A percentile compares a stretch with the other conserved stretches of the same genome.
phyloP scores from a whole-genome alignment of 148 eudicot genomes.

The Selenicereus undatus region DNA sequence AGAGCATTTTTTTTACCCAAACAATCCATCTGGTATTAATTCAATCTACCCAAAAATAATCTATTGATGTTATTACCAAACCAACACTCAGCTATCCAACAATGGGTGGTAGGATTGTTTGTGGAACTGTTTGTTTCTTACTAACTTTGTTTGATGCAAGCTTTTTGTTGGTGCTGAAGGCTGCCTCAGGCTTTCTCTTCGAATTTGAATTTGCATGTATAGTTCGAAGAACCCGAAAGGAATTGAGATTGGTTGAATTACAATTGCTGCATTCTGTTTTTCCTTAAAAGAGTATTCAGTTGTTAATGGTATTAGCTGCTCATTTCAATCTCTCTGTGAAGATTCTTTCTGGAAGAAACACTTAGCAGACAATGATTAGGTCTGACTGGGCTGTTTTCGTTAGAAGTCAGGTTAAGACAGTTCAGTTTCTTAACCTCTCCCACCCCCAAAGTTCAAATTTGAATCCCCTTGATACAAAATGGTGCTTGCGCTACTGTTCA shows the following conservation, averaged over 20 bases:
- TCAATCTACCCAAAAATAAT: not conserved
- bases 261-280: not conserved
- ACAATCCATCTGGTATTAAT: not conserved
- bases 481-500: not conserved
- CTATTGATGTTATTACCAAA: not conserved
- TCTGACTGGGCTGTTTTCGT: not conserved
- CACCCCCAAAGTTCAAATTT: not conserved
- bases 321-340: not conserved
- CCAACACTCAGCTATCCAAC: not conserved
- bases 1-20: not conserved
- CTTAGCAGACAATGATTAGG: not conserved
- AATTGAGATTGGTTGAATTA: not conserved
- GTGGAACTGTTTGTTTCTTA: not conserved
- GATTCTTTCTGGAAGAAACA: not conserved
- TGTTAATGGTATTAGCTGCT: too few species aligned
- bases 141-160: not conserved
- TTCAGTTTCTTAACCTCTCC: not conserved
- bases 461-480: not conserved
- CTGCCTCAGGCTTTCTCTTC: not conserved
- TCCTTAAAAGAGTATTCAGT: not conserved
- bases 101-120: not conserved
- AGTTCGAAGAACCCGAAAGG: not conserved
- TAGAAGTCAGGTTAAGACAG: not conserved
- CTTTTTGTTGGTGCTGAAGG: not conserved
- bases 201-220: not conserved